These are phyloP conservation scores for Hymenoscyphus fraxineus DNA, from an alignment of 2,329 filamentous ascomycete species.

Conservation along the genomic window DNA sequence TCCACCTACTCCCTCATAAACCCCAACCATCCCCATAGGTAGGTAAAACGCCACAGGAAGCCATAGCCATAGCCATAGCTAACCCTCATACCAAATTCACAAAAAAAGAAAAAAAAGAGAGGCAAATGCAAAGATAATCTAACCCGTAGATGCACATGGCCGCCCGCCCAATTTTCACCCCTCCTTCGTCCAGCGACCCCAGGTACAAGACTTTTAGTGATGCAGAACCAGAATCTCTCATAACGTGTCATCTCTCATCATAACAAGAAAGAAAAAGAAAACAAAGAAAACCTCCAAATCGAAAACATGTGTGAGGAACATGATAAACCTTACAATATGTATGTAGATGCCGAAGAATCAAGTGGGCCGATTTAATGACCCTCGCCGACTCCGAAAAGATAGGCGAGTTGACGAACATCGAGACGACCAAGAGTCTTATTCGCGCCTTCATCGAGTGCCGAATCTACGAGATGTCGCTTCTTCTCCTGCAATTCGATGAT, in stretches of 20 bases:
- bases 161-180: not conserved
- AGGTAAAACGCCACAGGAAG: not conserved
- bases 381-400: conserved; percentile 29
- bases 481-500: conserved; percentile 75
- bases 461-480: conserved; percentile 73
- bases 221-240: not conserved
- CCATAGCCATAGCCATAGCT: not conserved
- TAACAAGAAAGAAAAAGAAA: not conserved
- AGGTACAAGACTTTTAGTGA: not conserved
- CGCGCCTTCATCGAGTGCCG: conserved; percentile 74
- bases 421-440: conserved; percentile 64
- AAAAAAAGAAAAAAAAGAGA: too few relatives aligned
- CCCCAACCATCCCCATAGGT: not conserved
- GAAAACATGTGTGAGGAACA: not conserved
- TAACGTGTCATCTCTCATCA: not conserved
- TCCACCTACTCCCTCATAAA: not conserved
- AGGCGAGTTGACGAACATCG: conserved; percentile 27
- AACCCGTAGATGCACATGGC: not conserved
- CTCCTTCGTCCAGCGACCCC: not conserved
- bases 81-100: not conserved
- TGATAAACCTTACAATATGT: not conserved
- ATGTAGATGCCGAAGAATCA: not conserved
- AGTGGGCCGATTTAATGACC: not conserved
- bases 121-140: not conserved
- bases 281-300: not conserved